A percentile compares a stretch with the other conserved stretches of the same genome.
Conservation (phyloP, 495 filamentous ascomycete species). For the Paragyromitra xinjiangensis region DNA sequence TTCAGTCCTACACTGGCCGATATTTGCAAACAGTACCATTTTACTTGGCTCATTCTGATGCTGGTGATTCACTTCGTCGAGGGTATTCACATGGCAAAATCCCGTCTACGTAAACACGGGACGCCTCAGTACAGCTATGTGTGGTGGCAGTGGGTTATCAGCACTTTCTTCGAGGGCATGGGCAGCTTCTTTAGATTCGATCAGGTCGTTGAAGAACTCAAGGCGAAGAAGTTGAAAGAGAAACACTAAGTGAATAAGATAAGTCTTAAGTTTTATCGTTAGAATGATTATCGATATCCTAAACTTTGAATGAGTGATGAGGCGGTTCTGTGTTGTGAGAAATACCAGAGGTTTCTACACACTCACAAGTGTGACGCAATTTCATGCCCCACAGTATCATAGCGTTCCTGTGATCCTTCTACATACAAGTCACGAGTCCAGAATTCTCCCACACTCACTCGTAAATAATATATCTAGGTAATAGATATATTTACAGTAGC, state of each 20-base stretch:
- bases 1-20: conserved; percentile 60
- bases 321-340: not conserved
- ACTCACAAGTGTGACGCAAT: not conserved
- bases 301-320: no score
- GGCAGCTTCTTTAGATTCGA: conserved; percentile 66
- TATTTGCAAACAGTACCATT: conserved; percentile 61
- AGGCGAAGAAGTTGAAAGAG: conserved; percentile 63
- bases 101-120: conserved; percentile 66
- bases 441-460: not conserved
- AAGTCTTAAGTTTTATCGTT: not conserved
- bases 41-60: conserved; percentile 61
- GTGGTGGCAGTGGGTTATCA: conserved; percentile 72
- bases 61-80: conserved; percentile 67
- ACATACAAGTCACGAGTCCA: not conserved
- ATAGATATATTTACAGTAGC: no score
- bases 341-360: not conserved
- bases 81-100: conserved; percentile 62
- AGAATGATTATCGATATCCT: not conserved
- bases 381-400: not conserved
- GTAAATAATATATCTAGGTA: not conserved
- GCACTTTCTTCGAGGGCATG: conserved; percentile 69
- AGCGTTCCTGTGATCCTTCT: not conserved
- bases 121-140: conserved; percentile 64
- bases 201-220: conserved; percentile 62
- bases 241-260: conserved; percentile 57